Base-by-base conservation (phyloP, 2,329 filamentous ascomycete species). In the Fusarium newnesense region DNA sequence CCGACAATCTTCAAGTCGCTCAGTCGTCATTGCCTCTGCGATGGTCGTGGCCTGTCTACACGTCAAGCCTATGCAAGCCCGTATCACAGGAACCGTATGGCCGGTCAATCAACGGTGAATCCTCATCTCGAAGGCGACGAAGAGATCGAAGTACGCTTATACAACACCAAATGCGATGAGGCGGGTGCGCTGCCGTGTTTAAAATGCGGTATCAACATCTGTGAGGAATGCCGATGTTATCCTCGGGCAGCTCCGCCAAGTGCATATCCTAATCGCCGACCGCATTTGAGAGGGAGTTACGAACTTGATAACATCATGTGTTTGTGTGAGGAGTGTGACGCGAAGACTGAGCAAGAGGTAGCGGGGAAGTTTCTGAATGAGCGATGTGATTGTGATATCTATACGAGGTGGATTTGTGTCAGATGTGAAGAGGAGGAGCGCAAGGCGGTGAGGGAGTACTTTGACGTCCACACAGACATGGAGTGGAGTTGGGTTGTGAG, bases 151-250 rank as follows among this genome's bases (percentile, higher is more conserved):
- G 58, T 76, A 2, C 46, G 56, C 0, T 34, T 76, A 4, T 76
- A 70, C 18, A 68, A 67, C 3, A 7, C 34, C 16, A 62, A 64
- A 12, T 76, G 74, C 10, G 71, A 68, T 21, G 63, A 75, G 9
- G 49, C 71, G 1, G 59, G 43, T 1, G 69, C 65, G 2, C 39
- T 76, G 0, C 65, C 73, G 1, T 76, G 73, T 16, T 12, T 67
- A 2, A 75, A 68, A 26, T 76, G 71, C 11, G 60, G 56, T 5
- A 56, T 76, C 24, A 76, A 76, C 24, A 12, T 76, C 4, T 76
- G 74, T 9, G 73, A 76, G 3, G 74, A 76, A 61, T 76, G 74
- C 2, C 66, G 71, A 4, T 68, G 40, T 7, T 76, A 73, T 43
- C 68, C 64, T 1, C 71, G 74, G 1, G 65, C 50, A 18, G 42